Conservation (phyloP, 106 monocot genomes). For the Acanthochlamys bracteata region DNA sequence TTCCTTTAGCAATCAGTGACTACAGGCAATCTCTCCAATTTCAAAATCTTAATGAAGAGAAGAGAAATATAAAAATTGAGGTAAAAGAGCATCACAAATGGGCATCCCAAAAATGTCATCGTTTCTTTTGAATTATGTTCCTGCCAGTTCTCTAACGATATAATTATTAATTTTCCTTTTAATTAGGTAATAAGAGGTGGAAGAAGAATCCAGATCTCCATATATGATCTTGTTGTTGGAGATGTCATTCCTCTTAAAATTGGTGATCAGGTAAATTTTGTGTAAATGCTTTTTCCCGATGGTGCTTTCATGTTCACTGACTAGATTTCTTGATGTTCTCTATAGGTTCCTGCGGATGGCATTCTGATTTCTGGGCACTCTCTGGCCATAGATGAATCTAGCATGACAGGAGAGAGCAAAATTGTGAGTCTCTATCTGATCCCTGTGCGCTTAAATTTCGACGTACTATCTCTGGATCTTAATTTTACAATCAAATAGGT, state of each 20-base stretch:
- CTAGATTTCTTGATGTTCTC: not conserved
- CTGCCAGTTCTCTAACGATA: no score
- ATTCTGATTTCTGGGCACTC: slow-evolving; percentile 51
- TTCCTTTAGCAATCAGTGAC: slow-evolving; percentile 59
- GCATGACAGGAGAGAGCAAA: slow-evolving; percentile 60
- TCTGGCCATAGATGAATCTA: slow-evolving; percentile 58
- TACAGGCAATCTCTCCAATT: slow-evolving; percentile 83
- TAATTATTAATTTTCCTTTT: not conserved
- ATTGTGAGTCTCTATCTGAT: slow-evolving; percentile 32
- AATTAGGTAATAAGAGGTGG: slow-evolving; percentile 62
- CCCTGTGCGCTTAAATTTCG: no score
- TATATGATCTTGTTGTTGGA: slow-evolving; percentile 88
- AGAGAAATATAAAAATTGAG: slow-evolving; percentile 74
- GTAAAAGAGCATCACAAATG: no score
- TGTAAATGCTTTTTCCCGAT: no score
- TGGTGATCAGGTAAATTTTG: slow-evolving; percentile 33
- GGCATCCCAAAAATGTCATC: no score
- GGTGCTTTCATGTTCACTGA: no score
- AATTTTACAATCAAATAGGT: slow-evolving; percentile 34
- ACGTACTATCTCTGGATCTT: no score
- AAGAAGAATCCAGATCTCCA: slow-evolving; percentile 64
- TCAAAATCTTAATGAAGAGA: slow-evolving; percentile 75
- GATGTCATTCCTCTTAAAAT: slow-evolving; percentile 81
- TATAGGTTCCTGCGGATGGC: slow-evolving; percentile 64
- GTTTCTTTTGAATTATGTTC: no score